Evolutionary conservation across 1,139 yeast genomes (phyloP), one percentile per base, ranked within the genome.

Genomic region (Debaryomyces udenii): DNA sequence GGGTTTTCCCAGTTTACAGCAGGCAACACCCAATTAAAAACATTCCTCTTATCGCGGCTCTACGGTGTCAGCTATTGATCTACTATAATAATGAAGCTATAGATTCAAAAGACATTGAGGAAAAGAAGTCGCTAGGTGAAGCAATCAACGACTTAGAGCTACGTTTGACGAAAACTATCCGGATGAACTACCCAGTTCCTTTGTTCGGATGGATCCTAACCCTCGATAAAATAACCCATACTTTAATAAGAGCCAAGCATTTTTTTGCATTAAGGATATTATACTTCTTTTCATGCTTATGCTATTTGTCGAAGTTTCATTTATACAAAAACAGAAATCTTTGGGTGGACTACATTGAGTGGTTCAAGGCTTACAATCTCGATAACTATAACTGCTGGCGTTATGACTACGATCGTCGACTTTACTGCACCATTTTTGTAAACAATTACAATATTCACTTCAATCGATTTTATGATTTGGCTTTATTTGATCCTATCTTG

Each of bases 301-400:
- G 51, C 30, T 38, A 52, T 6, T 41, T 59, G 38, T 45, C 54
- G 11, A 22, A 9, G 24, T 22, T 22, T 9, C 45, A 61, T 13
- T 61, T 64, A 35, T 52, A 46, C 41, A 39, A 40, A 9, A 37
- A 49, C 1, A 29, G 42, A 7, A 62, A 56, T 37, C 44, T 64
- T 28, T 68, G 70, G 68, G 27, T 47, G n/a, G 67, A 64, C 29
- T 66, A 44, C 39, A 45, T 60, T 13, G 9, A 27, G 1, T 59
- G 65, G 66, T 66, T 47, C 48, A 49, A 41, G 27, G 37, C 42
- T 5, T 45, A 43, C 32, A 53, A 22, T 22, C 9, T 22, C 9
- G 24, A 22, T 6, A 22, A 6, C 24, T 22, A 7, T 22, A 9
- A 9, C 9, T 6, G 24, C 6, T 22, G 24, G 24, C 24, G 6